phyloP scores from a whole-genome alignment of 352 stramenopile species.

The Globisporangium abappressorium region DNA sequence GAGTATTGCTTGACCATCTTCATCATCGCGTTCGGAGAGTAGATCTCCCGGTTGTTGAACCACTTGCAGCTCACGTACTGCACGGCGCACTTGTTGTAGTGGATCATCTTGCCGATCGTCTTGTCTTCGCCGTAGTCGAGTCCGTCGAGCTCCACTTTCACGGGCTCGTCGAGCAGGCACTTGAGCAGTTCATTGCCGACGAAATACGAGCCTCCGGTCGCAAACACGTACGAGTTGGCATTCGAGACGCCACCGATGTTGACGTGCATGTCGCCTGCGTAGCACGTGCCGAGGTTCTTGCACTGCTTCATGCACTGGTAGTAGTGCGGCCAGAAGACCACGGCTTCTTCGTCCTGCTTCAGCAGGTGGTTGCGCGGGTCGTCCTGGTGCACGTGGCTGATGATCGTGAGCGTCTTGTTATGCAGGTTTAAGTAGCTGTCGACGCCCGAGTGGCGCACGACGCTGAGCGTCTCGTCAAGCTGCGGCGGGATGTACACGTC shows the following conservation, averaged over 20 bases:
- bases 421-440: slow-evolving; percentile 78
- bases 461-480: slow-evolving; percentile 50
- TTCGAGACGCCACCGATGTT: slow-evolving; percentile 64
- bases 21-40: slow-evolving; percentile 60
- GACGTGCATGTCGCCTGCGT: slow-evolving; percentile 79
- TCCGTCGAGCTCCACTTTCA: slow-evolving; percentile 59
- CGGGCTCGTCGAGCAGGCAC: slow-evolving; percentile 59
- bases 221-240: slow-evolving; percentile 78
- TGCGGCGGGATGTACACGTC: slow-evolving; percentile 50
- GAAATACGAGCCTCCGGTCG: slow-evolving; percentile 74
- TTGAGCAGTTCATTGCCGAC: slow-evolving; percentile 61
- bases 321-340: slow-evolving; percentile 80
- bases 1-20: slow-evolving; percentile 69
- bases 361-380: slow-evolving; percentile 55
- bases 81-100: slow-evolving; percentile 73
- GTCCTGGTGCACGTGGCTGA: slow-evolving; percentile 58
- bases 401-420: slow-evolving; percentile 81
- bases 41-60: slow-evolving; percentile 84
- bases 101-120: slow-evolving; percentile 80
- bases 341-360: slow-evolving; percentile 74
- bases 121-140: slow-evolving; percentile 79
- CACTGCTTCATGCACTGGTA: slow-evolving; percentile 75
- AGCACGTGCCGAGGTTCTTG: slow-evolving; percentile 60
- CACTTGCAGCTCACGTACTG: slow-evolving; percentile 85
- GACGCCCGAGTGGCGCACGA: slow-evolving; percentile 59